Percentiles rank a stretch among this genome's conserved stretches.
phyloP scores from a whole-genome alignment of 768 basidiomycete genomes.

The Tricholoma sp. region DNA sequence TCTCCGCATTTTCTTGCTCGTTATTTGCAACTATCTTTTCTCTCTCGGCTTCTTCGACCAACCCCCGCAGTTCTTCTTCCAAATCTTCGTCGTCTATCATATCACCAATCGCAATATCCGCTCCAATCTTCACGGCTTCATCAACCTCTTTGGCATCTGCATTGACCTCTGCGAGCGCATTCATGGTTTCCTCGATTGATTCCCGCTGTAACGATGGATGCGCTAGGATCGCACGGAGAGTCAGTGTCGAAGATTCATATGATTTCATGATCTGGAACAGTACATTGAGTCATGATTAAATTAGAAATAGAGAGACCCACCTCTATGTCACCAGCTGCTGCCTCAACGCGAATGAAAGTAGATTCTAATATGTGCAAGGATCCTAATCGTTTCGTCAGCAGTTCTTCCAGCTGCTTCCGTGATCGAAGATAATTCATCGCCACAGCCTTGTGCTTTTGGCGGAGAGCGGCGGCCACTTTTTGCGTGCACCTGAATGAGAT shows the following conservation, averaged over 20 bases:
- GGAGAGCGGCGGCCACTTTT: constrained; percentile 62
- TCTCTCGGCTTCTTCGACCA: constrained; percentile 37
- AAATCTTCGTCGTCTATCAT: constrained; percentile 63
- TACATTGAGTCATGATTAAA: not conserved
- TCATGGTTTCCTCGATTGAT: constrained; percentile 81
- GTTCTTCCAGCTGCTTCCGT: constrained; percentile 75
- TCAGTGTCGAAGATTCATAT: constrained; percentile 78
- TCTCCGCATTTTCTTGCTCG: constrained; percentile 10
- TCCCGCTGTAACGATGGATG: constrained; percentile 79
- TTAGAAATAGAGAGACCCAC: constrained; percentile 34
- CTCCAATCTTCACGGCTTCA: constrained; percentile 65
- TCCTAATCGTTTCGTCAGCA: constrained; percentile 67
- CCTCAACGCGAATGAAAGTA: constrained; percentile 78
- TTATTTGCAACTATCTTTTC: constrained; percentile 10
- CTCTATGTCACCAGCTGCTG: constrained; percentile 85
- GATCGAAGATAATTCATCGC: constrained; percentile 77
- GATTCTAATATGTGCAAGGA: constrained; percentile 71
- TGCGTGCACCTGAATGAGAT: constrained; percentile 48
- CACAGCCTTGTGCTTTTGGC: constrained; percentile 62
- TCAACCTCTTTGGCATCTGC: constrained; percentile 81
- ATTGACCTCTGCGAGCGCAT: constrained; percentile 78
- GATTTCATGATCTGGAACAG: constrained; percentile 66
- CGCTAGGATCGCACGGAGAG: constrained; percentile 68
- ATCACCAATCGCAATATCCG: constrained; percentile 51
- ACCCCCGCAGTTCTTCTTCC: constrained; percentile 57